These are phyloP conservation scores for Syzygium malaccense DNA, from an alignment of 441 rosid genomes.

Conservation along the genomic window DNA sequence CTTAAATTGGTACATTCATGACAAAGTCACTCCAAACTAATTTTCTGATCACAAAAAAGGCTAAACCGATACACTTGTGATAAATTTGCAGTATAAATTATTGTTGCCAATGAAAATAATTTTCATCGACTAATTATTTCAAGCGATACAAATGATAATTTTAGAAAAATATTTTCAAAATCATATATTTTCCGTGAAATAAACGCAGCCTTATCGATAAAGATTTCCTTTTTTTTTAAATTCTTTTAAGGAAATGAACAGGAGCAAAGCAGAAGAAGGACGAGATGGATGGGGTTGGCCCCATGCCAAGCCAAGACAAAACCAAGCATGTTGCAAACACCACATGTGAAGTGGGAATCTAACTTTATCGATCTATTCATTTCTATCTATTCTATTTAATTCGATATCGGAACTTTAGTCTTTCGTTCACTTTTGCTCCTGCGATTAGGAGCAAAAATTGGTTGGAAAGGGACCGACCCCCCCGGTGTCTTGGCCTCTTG, in stretches of 20 bases:
- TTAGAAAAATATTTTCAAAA: neutral
- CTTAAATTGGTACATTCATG: too few relatives aligned
- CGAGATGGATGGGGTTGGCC: neutral
- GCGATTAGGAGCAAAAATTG: conserved; percentile 30
- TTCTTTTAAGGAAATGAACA: neutral
- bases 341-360: conserved; percentile 57
- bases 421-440: conserved; percentile 18
- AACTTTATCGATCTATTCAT: conserved; percentile 1
- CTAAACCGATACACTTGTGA: too few relatives aligned
- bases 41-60: too few relatives aligned
- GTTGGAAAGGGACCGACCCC: conserved; percentile 23
- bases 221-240: neutral
- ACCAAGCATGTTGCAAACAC: conserved; percentile 22
- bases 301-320: conserved; percentile 16
- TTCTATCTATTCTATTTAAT: neutral
- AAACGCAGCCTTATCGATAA: accelerated
- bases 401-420: neutral
- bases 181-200: accelerated
- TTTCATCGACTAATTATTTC: neutral
- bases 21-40: too few relatives aligned
- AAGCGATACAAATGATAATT: accelerated
- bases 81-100: neutral
- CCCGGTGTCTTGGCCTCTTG: conserved; percentile 5
- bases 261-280: neutral
- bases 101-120: accelerated